phyloP scores from a whole-genome alignment of 78 protist genomes.

The Isochrysis galbana region DNA sequence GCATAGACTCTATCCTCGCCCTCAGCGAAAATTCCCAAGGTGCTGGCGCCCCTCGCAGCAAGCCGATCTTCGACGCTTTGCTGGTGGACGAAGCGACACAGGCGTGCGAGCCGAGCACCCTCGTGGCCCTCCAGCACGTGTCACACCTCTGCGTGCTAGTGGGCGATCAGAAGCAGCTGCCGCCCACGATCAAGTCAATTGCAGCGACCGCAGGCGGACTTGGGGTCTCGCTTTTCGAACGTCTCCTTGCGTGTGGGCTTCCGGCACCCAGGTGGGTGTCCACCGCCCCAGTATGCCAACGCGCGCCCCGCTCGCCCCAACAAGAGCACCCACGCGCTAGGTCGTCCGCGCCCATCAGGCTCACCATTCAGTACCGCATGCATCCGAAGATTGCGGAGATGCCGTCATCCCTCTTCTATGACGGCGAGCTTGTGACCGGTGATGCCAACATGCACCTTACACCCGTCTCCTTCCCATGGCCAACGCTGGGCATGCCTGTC shows the following conservation, averaged over 20 bases:
- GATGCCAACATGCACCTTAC: neutral
- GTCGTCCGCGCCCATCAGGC: neutral
- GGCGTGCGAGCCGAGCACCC: neutral
- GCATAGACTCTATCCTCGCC: neutral
- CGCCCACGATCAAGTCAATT: slow-evolving; percentile 4
- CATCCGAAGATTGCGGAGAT: neutral
- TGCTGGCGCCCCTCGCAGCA: neutral
- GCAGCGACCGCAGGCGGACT: neutral
- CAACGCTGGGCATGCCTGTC: neutral
- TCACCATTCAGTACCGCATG: slow-evolving; percentile 2
- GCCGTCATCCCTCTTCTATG: neutral
- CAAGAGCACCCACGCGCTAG: no score
- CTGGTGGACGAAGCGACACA: slow-evolving; percentile 14
- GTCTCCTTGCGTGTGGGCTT: slow-evolving; percentile 24
- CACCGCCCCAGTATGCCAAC: no score
- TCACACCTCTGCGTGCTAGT: neutral
- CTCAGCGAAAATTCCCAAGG: neutral
- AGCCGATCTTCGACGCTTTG: neutral
- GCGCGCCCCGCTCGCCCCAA: neutral
- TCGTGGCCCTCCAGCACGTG: neutral
- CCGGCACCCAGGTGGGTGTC: no score
- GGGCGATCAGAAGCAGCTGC: slow-evolving; percentile 56
- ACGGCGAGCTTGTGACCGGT: neutral
- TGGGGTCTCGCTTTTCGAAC: slow-evolving; percentile 29
- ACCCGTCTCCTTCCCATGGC: neutral